Conservation (phyloP, 495 filamentous ascomycete genomes). For the Hypoxylon subgilvum region DNA sequence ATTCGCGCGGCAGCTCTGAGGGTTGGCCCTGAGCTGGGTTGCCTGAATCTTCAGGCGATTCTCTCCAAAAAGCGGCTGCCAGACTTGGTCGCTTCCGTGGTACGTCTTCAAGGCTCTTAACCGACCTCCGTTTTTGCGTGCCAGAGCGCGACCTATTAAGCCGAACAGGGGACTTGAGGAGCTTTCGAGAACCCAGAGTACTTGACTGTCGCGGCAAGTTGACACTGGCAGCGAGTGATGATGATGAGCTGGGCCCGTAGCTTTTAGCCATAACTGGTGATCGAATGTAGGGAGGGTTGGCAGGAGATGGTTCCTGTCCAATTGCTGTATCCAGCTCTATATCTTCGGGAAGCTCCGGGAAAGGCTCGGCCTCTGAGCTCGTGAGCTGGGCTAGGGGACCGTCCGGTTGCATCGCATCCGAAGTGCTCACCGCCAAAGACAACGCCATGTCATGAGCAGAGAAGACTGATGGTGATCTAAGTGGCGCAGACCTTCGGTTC, state of each 20-base stretch:
- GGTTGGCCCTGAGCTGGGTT: not conserved
- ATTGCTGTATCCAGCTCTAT: constrained; percentile 5
- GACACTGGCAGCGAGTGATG: constrained; percentile 47
- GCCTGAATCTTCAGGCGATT: constrained; percentile 8
- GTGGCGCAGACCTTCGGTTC: constrained; percentile 50
- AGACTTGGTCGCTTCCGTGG: constrained; percentile 50
- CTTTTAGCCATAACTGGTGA: constrained; percentile 66
- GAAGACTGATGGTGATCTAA: constrained; percentile 46
- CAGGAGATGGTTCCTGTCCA: constrained; percentile 20
- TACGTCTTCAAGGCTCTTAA: constrained; percentile 39
- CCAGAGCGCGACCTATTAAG: constrained; percentile 50
- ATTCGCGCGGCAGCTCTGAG: not conserved
- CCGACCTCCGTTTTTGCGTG: constrained; percentile 53
- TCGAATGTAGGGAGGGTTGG: constrained; percentile 56
- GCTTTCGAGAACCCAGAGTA: constrained; percentile 51
- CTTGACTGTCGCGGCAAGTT: constrained; percentile 50
- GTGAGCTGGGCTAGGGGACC: constrained; percentile 70
- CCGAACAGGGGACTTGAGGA: constrained; percentile 53
- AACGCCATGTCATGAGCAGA: constrained; percentile 82
- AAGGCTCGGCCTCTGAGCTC: constrained; percentile 37
- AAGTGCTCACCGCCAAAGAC: constrained; percentile 79
- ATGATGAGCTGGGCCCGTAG: constrained; percentile 58
- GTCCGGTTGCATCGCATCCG: constrained; percentile 76
- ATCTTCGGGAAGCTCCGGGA: constrained; percentile 31
- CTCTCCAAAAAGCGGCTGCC: constrained; percentile 41